phyloP scores from a whole-genome alignment of 148 eudicot genomes.

The Beta vulgaris region DNA sequence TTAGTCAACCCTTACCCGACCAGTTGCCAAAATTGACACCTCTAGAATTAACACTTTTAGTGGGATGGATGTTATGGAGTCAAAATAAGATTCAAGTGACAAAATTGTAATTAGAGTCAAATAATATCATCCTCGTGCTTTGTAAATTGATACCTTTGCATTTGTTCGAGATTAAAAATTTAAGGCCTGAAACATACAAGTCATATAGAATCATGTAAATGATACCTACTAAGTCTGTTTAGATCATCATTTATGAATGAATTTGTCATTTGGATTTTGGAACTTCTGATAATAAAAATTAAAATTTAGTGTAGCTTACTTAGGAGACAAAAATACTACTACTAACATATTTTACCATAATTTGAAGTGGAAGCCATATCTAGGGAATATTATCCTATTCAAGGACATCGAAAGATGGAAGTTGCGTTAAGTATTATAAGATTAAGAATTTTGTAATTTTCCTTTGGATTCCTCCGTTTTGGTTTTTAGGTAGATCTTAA shows the following conservation, averaged over 20 bases:
- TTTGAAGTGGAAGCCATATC: neutral
- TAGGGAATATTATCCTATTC: neutral
- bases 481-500: constrained; percentile 3
- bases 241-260: neutral
- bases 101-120: too few species aligned
- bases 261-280: neutral
- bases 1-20: too few species aligned
- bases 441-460: neutral
- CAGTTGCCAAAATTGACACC: too few species aligned
- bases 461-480: neutral
- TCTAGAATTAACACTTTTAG: too few species aligned
- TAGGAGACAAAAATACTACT: constrained; percentile 3
- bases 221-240: neutral
- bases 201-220: too few species aligned
- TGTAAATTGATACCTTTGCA: neutral
- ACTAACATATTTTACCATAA: neutral
- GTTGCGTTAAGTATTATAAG: neutral
- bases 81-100: too few species aligned
- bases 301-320: neutral
- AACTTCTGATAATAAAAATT: constrained; percentile 6
- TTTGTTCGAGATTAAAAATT: neutral
- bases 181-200: too few species aligned
- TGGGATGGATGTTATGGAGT: too few species aligned
- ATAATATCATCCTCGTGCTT: neutral
- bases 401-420: neutral